Percentiles rank a stretch among this genome's conserved stretches.
phyloP scores from a whole-genome alignment of 768 basidiomycete species.

The Fomitopsis pulvina region DNA sequence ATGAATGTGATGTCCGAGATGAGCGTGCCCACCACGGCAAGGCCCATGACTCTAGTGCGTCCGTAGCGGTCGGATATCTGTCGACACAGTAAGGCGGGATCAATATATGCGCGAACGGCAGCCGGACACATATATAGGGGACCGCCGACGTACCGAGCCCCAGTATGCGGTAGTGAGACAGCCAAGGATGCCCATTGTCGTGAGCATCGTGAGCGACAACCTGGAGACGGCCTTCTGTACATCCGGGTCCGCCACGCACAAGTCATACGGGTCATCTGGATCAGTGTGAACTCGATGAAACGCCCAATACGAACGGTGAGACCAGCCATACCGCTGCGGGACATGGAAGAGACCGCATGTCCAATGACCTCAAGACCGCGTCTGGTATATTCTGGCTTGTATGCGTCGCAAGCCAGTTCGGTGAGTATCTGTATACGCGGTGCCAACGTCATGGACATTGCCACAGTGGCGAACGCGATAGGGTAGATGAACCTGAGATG shows the following conservation, averaged over 20 bases:
- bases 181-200: conserved; percentile 63
- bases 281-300: neutral
- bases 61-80: conserved; percentile 78
- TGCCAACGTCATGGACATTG: conserved; percentile 51
- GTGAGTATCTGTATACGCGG: conserved; percentile 73
- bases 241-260: conserved; percentile 62
- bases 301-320: neutral
- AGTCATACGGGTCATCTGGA: conserved; percentile 8
- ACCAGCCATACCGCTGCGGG: neutral
- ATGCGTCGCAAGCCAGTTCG: conserved; percentile 60
- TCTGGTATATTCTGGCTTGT: conserved; percentile 40
- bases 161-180: conserved; percentile 83
- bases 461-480: conserved; percentile 49
- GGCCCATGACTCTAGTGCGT: conserved; percentile 54
- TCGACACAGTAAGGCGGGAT: neutral
- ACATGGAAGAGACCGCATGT: neutral
- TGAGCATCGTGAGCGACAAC: conserved; percentile 52
- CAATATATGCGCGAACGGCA: neutral
- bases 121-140: neutral
- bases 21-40: conserved; percentile 56
- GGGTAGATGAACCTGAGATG: conserved; percentile 47
- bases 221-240: conserved; percentile 69
- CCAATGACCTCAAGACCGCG: neutral
- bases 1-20: conserved; percentile 62
- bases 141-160: conserved; percentile 55